Evolutionary conservation across 2,329 filamentous ascomycete species (phyloP).

Genomic region (Calonectria hongkongensis): DNA sequence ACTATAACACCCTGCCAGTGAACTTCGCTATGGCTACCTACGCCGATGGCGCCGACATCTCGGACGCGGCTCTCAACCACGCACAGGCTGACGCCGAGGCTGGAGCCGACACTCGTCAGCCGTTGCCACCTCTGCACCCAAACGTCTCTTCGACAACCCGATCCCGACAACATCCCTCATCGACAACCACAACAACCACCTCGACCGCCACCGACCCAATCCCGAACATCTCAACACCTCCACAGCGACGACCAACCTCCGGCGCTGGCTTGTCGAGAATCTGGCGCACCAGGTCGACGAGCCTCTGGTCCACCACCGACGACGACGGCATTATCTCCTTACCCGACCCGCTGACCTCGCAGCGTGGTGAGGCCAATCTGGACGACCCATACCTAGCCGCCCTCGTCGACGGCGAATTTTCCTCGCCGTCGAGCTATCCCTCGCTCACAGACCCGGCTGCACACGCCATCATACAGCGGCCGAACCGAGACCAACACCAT

Average conservation of each 20-base stretch:
- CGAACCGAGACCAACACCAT: conserved; percentile 30
- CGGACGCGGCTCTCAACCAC: conserved; percentile 43
- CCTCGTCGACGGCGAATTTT: conserved; percentile 58
- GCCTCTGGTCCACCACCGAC: conserved; percentile 25
- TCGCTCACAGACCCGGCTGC: conserved; percentile 50
- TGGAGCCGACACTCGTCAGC: conserved; percentile 43
- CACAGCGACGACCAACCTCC: conserved; percentile 12
- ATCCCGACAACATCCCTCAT: conserved; percentile 32
- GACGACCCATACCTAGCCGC: conserved; percentile 53
- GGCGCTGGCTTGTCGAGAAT: conserved; percentile 1
- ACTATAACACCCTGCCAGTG: conserved; percentile 35
- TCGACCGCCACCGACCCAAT: neutral
- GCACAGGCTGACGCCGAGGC: conserved; percentile 33
- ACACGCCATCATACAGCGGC: conserved; percentile 39
- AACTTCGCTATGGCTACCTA: conserved; percentile 51
- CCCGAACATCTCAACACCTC: conserved; percentile 29
- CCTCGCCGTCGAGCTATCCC: conserved; percentile 61
- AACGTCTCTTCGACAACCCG: conserved; percentile 14
- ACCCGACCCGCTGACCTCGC: conserved; percentile 21
- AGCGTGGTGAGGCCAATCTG: conserved; percentile 38
- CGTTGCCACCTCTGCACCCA: conserved; percentile 49
- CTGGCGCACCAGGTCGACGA: conserved; percentile 2
- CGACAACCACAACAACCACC: conserved; percentile 26
- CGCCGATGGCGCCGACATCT: conserved; percentile 41
- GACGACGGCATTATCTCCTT: conserved; percentile 16